Evolutionary conservation across 2,329 filamentous ascomycete genomes (phyloP), one percentile per base, ranked within the genome.

Genomic region (Colletotrichum chlorophyti): DNA sequence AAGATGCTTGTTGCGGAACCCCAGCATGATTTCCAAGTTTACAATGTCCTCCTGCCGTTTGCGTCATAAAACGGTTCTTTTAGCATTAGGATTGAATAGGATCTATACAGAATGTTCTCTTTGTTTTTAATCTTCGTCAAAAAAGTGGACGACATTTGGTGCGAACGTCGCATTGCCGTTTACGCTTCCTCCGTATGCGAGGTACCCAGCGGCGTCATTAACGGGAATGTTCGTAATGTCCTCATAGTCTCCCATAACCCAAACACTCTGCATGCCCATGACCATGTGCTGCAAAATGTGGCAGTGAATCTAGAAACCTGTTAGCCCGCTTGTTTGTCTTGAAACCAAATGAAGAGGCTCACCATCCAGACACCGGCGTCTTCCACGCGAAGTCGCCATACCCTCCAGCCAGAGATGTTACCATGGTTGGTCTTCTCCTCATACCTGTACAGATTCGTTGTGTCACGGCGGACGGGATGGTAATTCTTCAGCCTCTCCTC

Each of bases 281-380:
- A 83, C 70, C 77, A 84, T 83, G 66, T 87, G 84, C 51, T 80
- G 78, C 46, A 83, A 62, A 14, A 82, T 78, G 66, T 87, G 84
- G 61, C 84, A 87, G 67, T 87, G 84, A 61, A 87, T 73, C 57
- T 60, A 35, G 11, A 35, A 3, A 9, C 6, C 35, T 10, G 19
- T 55, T n/a, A 60, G 32, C 38, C 29, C 14, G n/a, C n/a, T 15
- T 31, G 34, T 17, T 4, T 17, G 14, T 24, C 11, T 27, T 8
- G 32, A 2, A 12, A 6, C 37, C 32, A 6, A 27, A 4, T 6
- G 12, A 41, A 7, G 12, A 12, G 6, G 24, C 57, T 40, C 26
- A 46, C 57, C 82, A 87, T 82, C 83, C 83, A 87, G 3, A 83
- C 82, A 0, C 84, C 85, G 0, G 86, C 79, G 4, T 82, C 73